Evolutionary conservation across 495 filamentous ascomycete species (phyloP).

Genomic region (Neurospora cerealis): DNA sequence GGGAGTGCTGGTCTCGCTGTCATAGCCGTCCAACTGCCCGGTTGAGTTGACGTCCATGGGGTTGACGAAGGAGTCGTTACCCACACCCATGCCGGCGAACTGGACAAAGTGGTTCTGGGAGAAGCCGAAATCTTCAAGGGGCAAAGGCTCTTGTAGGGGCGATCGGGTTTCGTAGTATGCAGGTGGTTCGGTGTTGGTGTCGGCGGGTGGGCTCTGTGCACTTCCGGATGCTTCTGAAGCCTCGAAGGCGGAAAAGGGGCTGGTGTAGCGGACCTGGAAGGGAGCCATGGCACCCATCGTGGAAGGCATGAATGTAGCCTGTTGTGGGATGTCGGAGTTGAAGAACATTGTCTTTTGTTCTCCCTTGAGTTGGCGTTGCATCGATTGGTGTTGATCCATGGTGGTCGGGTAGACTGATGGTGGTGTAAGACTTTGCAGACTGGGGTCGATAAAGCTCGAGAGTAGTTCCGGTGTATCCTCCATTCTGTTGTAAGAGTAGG

Average conservation of each 20-base stretch:
- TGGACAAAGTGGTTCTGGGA: slow-evolving; percentile 9
- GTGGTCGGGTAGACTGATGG: not conserved
- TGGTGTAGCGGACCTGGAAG: slow-evolving; percentile 18
- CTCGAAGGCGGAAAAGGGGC: slow-evolving; percentile 24
- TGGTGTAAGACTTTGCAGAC: slow-evolving; percentile 6
- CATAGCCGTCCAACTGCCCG: slow-evolving; percentile 23
- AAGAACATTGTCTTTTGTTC: slow-evolving; percentile 15
- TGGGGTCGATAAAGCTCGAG: slow-evolving; percentile 12
- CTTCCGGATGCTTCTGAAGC: slow-evolving; percentile 28
- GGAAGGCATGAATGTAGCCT: slow-evolving; percentile 4
- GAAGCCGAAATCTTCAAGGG: slow-evolving; percentile 13
- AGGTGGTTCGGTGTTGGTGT: slow-evolving; percentile 17
- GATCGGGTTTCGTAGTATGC: slow-evolving; percentile 29
- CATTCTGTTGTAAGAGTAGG: not conserved
- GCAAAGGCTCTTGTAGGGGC: slow-evolving; percentile 7
- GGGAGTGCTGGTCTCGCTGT: slow-evolving; percentile 12
- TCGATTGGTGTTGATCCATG: slow-evolving; percentile 7
- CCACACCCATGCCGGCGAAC: slow-evolving; percentile 20
- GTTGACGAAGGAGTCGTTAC: slow-evolving; percentile 23
- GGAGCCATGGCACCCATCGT: slow-evolving; percentile 7
- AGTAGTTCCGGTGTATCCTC: not conserved
- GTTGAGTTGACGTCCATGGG: slow-evolving; percentile 28
- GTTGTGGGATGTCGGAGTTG: slow-evolving; percentile 7
- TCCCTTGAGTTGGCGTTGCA: slow-evolving; percentile 23
- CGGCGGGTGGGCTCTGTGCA: slow-evolving; percentile 25